phyloP scores from a whole-genome alignment of 257 asterid species.

The Solanum neorickii region DNA sequence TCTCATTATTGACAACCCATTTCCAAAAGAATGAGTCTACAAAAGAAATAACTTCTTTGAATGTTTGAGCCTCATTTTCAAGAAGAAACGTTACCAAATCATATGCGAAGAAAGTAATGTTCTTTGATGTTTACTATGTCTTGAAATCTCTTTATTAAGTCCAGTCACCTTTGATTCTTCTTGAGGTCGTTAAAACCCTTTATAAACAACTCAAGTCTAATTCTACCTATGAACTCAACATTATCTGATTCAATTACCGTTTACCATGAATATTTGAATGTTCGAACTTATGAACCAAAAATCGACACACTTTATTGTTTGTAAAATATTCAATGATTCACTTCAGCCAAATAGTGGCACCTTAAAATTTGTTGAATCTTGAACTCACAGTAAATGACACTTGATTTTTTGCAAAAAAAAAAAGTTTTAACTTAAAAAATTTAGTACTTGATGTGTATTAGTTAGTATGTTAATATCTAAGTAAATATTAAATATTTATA shows the following conservation, averaged over 20 bases:
- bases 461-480: background rate
- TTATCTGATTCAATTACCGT: background rate
- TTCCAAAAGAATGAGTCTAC: background rate
- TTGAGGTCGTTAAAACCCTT: background rate
- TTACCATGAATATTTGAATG: background rate
- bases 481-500: too few relatives aligned
- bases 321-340: background rate
- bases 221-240: background rate
- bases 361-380: background rate
- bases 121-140: background rate
- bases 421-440: background rate
- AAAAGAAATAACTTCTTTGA: background rate
- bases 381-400: background rate
- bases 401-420: background rate
- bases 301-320: background rate
- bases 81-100: background rate
- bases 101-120: background rate
- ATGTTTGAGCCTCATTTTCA: background rate
- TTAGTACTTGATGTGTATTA: background rate
- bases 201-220: background rate
- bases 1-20: background rate
- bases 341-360: background rate
- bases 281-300: background rate
- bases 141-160: background rate
- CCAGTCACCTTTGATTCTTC: background rate